Base-by-base conservation (phyloP, 345 rosid species). In the Eucalyptus pauciflora region DNA sequence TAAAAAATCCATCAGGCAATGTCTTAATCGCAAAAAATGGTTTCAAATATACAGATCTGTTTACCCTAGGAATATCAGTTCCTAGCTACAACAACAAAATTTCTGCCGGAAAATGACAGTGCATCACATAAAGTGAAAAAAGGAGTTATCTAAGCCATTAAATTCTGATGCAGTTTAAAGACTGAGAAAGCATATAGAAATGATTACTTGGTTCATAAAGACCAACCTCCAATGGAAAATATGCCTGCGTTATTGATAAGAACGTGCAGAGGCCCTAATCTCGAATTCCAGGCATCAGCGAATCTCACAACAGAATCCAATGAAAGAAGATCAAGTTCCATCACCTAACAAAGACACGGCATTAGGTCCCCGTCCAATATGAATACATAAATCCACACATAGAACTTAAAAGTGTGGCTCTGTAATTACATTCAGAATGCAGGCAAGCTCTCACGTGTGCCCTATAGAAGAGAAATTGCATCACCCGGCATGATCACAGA, bases 251-350 rank as follows among this genome's bases (percentile, higher is more conserved):
- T 97, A 90, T 97, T 96, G 54, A 97, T 95, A 69, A 97, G 96
- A 92, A 95, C 96, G 87, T 97, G 96, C 92, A 98, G 91, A 90
- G 99, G 99, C 29, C 92, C 91, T 51, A 86, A 89, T 37, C 96
- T 92, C 2, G 94, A 92, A 90, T 96, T 97, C 98, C 98, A 97
- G 10, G 93, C 90, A 62, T 93, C 94, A 83, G 98, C 93, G 88
- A 97, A 96, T 79, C 85, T 90, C 88, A 91, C 97, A 6, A 96
- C 98, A 3, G 99, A 96, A 80, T 94, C 96, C 93, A 96, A 91
- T 20, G 99, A 97, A 69, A 96, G 97, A 85, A 97, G 99, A 93
- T 97, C 98, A 88, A 96, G 98, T 90, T 97, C 99, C 99, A 96
- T 96, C 79, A 94, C 98, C 97, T 97, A 89, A 45, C 88, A 67